These are phyloP conservation scores for Pseudozyma pruni DNA, from an alignment of 1,284 basidiomycete genomes.

Conservation along the genomic window DNA sequence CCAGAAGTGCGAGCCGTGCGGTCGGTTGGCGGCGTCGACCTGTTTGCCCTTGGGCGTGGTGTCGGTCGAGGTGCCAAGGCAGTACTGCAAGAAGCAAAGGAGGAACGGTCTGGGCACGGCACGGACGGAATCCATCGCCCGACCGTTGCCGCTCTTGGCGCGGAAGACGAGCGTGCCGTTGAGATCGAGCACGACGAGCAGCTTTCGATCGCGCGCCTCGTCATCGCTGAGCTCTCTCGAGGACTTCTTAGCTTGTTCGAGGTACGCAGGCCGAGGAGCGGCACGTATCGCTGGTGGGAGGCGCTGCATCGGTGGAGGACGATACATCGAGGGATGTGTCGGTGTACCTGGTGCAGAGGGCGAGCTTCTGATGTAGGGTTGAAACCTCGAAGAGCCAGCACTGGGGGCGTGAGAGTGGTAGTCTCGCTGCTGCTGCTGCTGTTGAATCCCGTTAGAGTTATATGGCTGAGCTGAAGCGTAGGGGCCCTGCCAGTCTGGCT, in stretches of 20 bases:
- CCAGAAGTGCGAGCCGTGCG: constrained; percentile 58
- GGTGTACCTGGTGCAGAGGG: constrained; percentile 3
- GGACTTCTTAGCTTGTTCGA: constrained; percentile 14
- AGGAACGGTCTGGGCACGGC: constrained; percentile 74
- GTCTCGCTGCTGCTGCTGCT: constrained; percentile 11
- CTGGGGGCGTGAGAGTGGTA: constrained; percentile 3
- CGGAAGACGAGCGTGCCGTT: constrained; percentile 84
- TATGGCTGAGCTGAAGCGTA: constrained; percentile 3
- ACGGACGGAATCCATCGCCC: constrained; percentile 21
- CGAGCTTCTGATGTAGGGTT: constrained; percentile 5
- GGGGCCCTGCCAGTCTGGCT: not conserved
- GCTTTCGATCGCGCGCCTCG: constrained; percentile 16
- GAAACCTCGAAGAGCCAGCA: constrained; percentile 1
- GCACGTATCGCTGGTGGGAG: constrained; percentile 24
- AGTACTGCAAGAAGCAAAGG: constrained; percentile 74
- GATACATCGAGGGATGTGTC: not conserved
- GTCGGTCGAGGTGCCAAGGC: constrained; percentile 43
- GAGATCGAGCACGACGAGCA: constrained; percentile 80
- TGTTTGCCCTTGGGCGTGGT: not conserved
- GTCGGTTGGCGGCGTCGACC: constrained; percentile 1
- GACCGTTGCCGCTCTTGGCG: constrained; percentile 64
- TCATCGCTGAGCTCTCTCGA: constrained; percentile 14
- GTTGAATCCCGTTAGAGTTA: not conserved
- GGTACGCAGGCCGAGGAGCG: constrained; percentile 19
- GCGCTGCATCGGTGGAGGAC: constrained; percentile 1